A percentile compares a stretch with the other conserved stretches of the same genome.
phyloP scores from a whole-genome alignment of 352 stramenopile species.

The Phytophthora multivora region DNA sequence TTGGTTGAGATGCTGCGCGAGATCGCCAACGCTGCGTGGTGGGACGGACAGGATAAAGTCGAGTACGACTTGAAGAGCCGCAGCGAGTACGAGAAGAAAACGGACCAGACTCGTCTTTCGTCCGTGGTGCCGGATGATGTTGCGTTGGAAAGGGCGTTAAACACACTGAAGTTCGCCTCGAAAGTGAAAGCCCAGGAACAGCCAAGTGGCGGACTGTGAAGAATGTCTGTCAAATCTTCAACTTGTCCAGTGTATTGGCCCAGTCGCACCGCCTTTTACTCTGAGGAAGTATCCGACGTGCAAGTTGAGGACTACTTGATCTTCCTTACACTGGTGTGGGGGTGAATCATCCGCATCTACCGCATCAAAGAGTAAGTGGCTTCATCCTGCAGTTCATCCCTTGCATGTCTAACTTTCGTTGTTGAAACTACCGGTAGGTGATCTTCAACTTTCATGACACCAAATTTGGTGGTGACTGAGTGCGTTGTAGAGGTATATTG shows the following conservation, averaged over 20 bases:
- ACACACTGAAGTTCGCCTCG: no score
- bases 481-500: no score
- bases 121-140: no score
- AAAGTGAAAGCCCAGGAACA: no score
- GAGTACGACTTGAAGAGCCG: neutral
- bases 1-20: neutral
- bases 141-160: no score
- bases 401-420: no score
- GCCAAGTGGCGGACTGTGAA: no score
- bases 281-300: slow-evolving; percentile 53
- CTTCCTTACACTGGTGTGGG: slow-evolving; percentile 58
- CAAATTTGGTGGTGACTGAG: no score
- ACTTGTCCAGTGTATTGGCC: slow-evolving; percentile 65
- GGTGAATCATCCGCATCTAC: slow-evolving; percentile 65
- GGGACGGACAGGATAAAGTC: neutral
- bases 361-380: slow-evolving; percentile 80
- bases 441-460: no score
- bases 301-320: slow-evolving; percentile 76
- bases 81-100: no score
- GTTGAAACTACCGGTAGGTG: no score
- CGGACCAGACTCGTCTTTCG: no score
- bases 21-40: neutral
- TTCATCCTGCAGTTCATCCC: neutral
- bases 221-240: slow-evolving; percentile 66
- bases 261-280: slow-evolving; percentile 45